These are phyloP conservation scores for Apiosordaria backusii DNA, from an alignment of 495 filamentous ascomycete genomes.

Conservation along the genomic window DNA sequence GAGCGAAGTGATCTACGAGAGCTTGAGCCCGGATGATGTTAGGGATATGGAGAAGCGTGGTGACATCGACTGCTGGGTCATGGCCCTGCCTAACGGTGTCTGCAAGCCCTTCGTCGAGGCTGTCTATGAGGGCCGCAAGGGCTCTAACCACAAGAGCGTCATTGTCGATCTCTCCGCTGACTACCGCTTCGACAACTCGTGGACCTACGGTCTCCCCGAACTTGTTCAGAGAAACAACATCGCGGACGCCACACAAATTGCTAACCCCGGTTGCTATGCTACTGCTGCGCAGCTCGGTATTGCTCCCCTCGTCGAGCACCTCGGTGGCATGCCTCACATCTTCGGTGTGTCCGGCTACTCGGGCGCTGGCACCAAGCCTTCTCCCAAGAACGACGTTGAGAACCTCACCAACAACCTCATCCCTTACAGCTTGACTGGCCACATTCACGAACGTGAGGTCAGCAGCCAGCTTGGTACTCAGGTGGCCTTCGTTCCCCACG, in stretches of 20 bases:
- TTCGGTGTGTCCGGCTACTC: conserved; percentile 97
- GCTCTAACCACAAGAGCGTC: conserved; percentile 62
- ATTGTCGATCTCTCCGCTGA: conserved; percentile 94
- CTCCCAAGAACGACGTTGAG: conserved; percentile 91
- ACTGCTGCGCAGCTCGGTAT: conserved; percentile 95
- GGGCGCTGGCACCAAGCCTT: conserved; percentile 93
- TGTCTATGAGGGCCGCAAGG: conserved; percentile 64
- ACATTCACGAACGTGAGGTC: conserved; percentile 96
- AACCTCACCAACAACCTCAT: conserved; percentile 86
- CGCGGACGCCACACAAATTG: conserved; percentile 77
- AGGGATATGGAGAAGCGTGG: conserved; percentile 83
- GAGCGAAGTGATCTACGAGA: conserved; percentile 91
- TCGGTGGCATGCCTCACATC: conserved; percentile 76
- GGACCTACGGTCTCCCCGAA: conserved; percentile 96
- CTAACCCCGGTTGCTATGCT: conserved; percentile 95
- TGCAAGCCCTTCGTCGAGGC: conserved; percentile 96
- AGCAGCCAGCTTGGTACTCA: conserved; percentile 68
- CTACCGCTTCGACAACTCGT: conserved; percentile 84
- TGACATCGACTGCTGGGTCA: conserved; percentile 97
- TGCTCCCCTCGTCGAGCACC: conserved; percentile 72
- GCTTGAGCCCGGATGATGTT: conserved; percentile 84
- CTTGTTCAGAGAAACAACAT: conserved; percentile 74
- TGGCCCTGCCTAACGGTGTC: conserved; percentile 96
- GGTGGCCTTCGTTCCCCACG: conserved; percentile 90
- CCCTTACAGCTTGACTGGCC: conserved; percentile 88